These are phyloP conservation scores for Pseudopithomyces maydicus DNA, from an alignment of 2,329 filamentous ascomycete species.

Conservation along the genomic window DNA sequence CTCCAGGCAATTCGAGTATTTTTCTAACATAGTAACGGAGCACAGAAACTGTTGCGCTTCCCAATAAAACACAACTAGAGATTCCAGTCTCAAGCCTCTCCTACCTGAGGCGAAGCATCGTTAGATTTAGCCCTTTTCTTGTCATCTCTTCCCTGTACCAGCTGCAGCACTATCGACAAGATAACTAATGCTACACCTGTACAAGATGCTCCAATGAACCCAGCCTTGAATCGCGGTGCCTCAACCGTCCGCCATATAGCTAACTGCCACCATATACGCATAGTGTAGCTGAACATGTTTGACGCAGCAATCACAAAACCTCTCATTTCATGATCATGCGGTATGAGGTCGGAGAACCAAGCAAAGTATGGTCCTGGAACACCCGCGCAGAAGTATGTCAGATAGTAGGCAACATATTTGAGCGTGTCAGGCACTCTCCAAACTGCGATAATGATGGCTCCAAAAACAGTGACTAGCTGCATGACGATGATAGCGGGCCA, in stretches of 20 bases:
- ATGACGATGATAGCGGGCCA: slow-evolving; percentile 50
- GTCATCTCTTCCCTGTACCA: slow-evolving; percentile 23
- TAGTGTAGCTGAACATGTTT: slow-evolving; percentile 32
- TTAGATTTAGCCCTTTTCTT: slow-evolving; percentile 7
- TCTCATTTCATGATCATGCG: slow-evolving; percentile 33
- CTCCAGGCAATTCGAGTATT: too few species aligned
- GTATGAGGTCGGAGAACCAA: slow-evolving; percentile 31
- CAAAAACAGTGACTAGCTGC: slow-evolving; percentile 45
- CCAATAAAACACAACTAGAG: too few species aligned
- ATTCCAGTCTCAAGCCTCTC: too few species aligned
- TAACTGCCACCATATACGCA: slow-evolving; percentile 23
- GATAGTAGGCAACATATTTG: slow-evolving; percentile 44
- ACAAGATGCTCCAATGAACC: slow-evolving; percentile 24
- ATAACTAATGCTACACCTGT: slow-evolving; percentile 26
- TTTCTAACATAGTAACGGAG: too few species aligned
- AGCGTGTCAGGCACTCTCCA: slow-evolving; percentile 53
- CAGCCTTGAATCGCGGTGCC: slow-evolving; percentile 26
- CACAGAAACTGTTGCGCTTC: too few species aligned
- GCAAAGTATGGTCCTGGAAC: slow-evolving; percentile 31
- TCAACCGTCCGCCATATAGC: slow-evolving; percentile 29
- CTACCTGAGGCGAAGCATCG: too few species aligned
- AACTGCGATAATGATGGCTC: slow-evolving; percentile 48
- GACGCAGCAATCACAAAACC: slow-evolving; percentile 29
- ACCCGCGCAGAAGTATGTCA: slow-evolving; percentile 26
- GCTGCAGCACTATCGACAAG: slow-evolving; percentile 17